Conservation (phyloP, 1,284 basidiomycete species). For the Marasmius oreades region DNA sequence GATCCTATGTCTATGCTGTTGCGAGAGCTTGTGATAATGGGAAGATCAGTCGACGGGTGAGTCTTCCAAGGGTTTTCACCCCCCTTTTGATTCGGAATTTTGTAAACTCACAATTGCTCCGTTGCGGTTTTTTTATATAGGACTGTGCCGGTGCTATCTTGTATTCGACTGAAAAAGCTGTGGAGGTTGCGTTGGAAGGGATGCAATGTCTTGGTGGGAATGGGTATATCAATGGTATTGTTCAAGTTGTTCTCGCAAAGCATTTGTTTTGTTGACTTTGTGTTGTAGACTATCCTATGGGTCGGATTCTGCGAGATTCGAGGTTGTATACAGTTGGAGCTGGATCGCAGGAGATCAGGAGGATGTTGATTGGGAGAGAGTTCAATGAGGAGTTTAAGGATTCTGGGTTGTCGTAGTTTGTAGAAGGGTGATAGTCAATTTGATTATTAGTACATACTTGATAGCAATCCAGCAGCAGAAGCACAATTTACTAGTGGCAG, state of each 20-base stretch:
- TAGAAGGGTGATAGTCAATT: no score
- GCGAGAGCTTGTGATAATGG: slow-evolving; percentile 85
- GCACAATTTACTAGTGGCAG: no score
- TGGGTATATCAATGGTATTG: slow-evolving; percentile 87
- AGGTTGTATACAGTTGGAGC: slow-evolving; percentile 88
- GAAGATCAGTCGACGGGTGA: slow-evolving; percentile 76
- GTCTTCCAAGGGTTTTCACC: slow-evolving; percentile 19
- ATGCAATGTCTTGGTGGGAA: slow-evolving; percentile 93
- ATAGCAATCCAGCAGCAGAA: no score
- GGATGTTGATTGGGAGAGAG: slow-evolving; percentile 88
- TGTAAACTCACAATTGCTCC: no score
- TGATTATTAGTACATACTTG: no score
- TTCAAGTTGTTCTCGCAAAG: slow-evolving; percentile 5
- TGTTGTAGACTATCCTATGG: slow-evolving; percentile 77
- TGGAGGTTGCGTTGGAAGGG: slow-evolving; percentile 87
- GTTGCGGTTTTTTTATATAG: slow-evolving; percentile 32
- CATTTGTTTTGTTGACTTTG: slow-evolving; percentile 5
- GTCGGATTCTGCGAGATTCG: slow-evolving; percentile 81
- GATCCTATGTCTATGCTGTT: slow-evolving; percentile 92
- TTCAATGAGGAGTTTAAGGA: slow-evolving; percentile 72
- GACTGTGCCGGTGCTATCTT: slow-evolving; percentile 92
- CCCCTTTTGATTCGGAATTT: no score
- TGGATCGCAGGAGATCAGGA: slow-evolving; percentile 87
- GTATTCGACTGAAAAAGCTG: slow-evolving; percentile 86
- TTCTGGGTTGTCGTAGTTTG: neutral